These are phyloP conservation scores for Boletus insuetus DNA, from an alignment of 768 basidiomycete genomes.

Conservation along the genomic window DNA sequence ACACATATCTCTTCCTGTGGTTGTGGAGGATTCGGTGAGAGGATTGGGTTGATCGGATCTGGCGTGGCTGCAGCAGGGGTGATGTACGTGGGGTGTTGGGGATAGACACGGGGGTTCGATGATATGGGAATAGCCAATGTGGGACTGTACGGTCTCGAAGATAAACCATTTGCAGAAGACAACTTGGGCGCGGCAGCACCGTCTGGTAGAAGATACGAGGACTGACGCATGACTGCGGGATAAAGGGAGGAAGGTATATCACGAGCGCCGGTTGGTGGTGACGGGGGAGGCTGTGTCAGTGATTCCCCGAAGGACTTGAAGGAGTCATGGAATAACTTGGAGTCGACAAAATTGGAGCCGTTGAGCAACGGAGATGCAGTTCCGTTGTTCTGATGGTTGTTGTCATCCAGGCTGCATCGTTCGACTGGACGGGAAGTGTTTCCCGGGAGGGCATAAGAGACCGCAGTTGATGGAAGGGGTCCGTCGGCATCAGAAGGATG, in stretches of 20 bases:
- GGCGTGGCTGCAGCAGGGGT: constrained; percentile 50
- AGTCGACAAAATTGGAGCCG: constrained; percentile 25
- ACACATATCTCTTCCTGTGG: constrained; percentile 84
- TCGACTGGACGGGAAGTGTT: constrained; percentile 47
- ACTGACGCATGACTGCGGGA: constrained; percentile 46
- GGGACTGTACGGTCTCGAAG: constrained; percentile 51
- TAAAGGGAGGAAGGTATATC: constrained; percentile 35
- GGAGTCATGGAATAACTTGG: constrained; percentile 28
- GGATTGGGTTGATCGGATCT: constrained; percentile 59
- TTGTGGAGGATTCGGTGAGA: constrained; percentile 49
- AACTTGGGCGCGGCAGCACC: constrained; percentile 32
- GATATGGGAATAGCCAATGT: constrained; percentile 52
- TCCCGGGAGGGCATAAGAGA: constrained; percentile 47
- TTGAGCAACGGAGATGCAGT: constrained; percentile 22
- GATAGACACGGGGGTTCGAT: constrained; percentile 60
- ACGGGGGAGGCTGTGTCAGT: constrained; percentile 21
- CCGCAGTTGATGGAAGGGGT: constrained; percentile 30
- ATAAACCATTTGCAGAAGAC: constrained; percentile 54
- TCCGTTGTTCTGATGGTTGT: constrained; percentile 18
- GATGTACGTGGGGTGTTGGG: constrained; percentile 78
- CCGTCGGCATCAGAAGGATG: constrained; percentile 13
- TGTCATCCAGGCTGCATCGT: constrained; percentile 52
- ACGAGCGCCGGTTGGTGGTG: constrained; percentile 17
- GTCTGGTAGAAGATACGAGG: constrained; percentile 40
- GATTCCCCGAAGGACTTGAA: constrained; percentile 33